Evolutionary conservation across 2,329 filamentous ascomycete species (phyloP), one percentile per base, ranked within the genome.

Genomic region (Niveomyces coronatus): DNA sequence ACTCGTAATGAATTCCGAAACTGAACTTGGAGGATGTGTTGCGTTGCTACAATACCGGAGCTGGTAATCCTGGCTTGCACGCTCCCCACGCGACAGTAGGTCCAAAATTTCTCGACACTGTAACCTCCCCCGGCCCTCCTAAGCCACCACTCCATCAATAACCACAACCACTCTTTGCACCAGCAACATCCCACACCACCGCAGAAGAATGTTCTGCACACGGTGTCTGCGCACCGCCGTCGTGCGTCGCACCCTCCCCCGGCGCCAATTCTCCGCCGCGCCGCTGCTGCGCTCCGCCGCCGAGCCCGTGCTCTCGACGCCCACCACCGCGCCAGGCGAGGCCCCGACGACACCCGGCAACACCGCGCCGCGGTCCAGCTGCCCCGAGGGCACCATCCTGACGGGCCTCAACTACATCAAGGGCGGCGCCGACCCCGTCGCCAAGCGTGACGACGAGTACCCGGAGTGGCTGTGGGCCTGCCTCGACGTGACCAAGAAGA

Each of bases 381-480:
- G 82, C 49, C 64, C 70, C 3, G 75, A 78, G 5, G 85, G 85
- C 23, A 85, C 81, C 11, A 62, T 77, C 11, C 65, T 93, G 29
- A 76, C 68, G 39, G 85, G 85, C 1, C 64, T 93, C 40, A 89
- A 86, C 59, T 89, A 82, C 60, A 61, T 79, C 52, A 91, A 91
- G 65, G 76, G 74, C 47, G 71, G 73, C 53, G 63, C 69, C 24
- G 84, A 89, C 53, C 85, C 85, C 1, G 65, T 89, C 5, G 85
- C 85, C 9, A 58, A 79, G 50, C 68, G 77, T 23, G 85, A 93
- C 49, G 67, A 76, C 16, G 82, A 83, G 44, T 93, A 93, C 60
- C 85, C 85, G 3, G 67, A 66, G 17, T 93, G 85, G 85, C 59
- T 93, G 44, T 93, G 85, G 85, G 67, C 61, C 3, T 77, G 82